phyloP scores from a whole-genome alignment of 2,329 filamentous ascomycete genomes.

The Cercospora brassicicola region DNA sequence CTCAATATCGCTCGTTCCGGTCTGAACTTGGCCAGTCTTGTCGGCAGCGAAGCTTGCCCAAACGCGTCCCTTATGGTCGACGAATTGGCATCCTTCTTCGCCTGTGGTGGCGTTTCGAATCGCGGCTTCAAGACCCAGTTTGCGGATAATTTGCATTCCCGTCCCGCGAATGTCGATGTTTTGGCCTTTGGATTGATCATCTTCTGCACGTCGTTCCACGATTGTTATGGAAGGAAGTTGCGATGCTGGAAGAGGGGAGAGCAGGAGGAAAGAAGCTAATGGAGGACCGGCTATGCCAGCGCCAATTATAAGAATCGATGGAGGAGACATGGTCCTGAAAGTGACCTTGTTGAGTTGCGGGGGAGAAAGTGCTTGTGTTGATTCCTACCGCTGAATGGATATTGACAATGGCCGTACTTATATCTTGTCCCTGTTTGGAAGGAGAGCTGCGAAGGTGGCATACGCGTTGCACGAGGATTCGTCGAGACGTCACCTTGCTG shows the following conservation, averaged over 20 bases:
- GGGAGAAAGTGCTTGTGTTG: not conserved
- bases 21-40: constrained; percentile 31
- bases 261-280: constrained; percentile 33
- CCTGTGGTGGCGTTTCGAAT: constrained; percentile 30
- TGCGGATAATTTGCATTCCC: constrained; percentile 33
- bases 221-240: constrained; percentile 34
- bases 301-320: constrained; percentile 35
- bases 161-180: constrained; percentile 39
- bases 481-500: constrained; percentile 1
- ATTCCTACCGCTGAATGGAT: not conserved
- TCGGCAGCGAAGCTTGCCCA: constrained; percentile 31
- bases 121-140: constrained; percentile 35
- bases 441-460: not conserved
- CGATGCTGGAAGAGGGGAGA: constrained; percentile 15
- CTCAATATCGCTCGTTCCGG: constrained; percentile 38
- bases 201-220: constrained; percentile 32
- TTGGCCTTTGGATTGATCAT: constrained; percentile 30
- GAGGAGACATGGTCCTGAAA: not conserved
- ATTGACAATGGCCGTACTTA: not conserved
- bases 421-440: not conserved
- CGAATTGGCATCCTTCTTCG: constrained; percentile 36
- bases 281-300: constrained; percentile 34
- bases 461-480: not conserved
- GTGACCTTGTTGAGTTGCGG: not conserved
- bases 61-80: constrained; percentile 28